Base-by-base conservation (phyloP, 176 grass and related monocot species). In the Oryza officinalis region DNA sequence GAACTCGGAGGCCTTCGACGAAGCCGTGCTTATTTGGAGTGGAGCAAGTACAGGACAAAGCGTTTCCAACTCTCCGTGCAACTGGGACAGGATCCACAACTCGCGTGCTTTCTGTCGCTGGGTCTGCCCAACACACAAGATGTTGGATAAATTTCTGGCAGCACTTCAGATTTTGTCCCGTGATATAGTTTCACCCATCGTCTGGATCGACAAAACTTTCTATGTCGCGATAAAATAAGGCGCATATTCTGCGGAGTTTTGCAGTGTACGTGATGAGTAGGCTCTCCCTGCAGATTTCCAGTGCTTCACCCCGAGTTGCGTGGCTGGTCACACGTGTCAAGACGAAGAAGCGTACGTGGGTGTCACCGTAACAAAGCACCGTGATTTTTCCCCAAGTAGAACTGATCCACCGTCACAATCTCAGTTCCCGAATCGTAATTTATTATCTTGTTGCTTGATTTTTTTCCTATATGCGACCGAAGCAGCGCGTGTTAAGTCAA, bases 71-170 rank as follows among this genome's bases (percentile, higher is more conserved):
- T 41, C 65, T 32, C 22, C 54, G 6, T 60, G 57, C 57, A 61
- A 61, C n/a, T 61, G 57, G 44, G 45, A 47, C 83, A 82, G 47
- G 46, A 89, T 86, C 72, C 88, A 72, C 11, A 10, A 7, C 67
- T 78, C 22, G 72, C 33, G 72, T 61, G 57, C n/a, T 23, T 45
- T 43, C 26, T 82, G 87, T 73, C 78, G 37, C 40, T 27, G 41
- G 63, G 26, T 76, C 71, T 17, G 63, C 8, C 47, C 82, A 4
- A 17, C 77, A 45, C 43, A 27, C 35, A 13, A 67, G 65, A 67
- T 74, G 81, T 61, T 33, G 65, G 75, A 32, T 47, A 11, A 26
- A 13, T 65, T 22, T 10, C 23, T 14, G 59, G 80, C 75, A 45
- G 12, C 5, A 10, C 18, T 67, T 59, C 68, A 31, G 67, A 14